Base-by-base conservation (phyloP, 768 basidiomycete species). In the Boletus vinaceobasis region DNA sequence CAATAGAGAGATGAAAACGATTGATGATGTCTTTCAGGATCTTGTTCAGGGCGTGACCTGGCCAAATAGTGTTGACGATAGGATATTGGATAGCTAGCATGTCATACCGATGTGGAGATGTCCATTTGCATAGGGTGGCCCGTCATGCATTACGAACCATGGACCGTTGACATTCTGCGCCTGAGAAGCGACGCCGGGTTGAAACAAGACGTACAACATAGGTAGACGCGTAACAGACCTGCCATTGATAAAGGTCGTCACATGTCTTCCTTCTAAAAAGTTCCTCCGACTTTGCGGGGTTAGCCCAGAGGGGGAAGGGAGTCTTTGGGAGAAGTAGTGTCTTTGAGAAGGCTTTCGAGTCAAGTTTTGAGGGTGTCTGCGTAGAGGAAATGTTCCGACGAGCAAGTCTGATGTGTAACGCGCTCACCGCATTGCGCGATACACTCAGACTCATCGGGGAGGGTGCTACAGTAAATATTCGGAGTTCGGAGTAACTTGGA, bases 111-210 rank as follows among this genome's bases (percentile, higher is more conserved):
- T 94, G 67, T 99, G 96, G 39, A 99, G 74, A 67, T 91, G 83
- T 0, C 97, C 97, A 66, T 99, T 99, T 2, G 96, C 96, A 65
- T 98, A 98, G 0, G 97, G 97, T 32, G 96, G 96, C 0, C 96
- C 97, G 69, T 99, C 96, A 60, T 96, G 94, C 48, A 95, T 76
- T 13, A 97, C 86, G 63, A 94, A 98, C 31, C 84, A 65, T 1
- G 85, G 82, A 3, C 89, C 81, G 33, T 79, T 74, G 13, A 76
- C 81, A 63, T 89, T 84, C 57, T 84, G 74, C 73, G 77, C 80
- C 92, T 95, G 64, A 17, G 26, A 48, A 27, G 51, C 7, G 27
- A 27, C 13, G 45, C 14, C 35, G 37, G 42, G 19, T 51, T n/a
- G 29, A 37, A 51, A 48, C n/a, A 50, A 26, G 35, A 29, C 8